A percentile compares a stretch with the other conserved stretches of the same genome.
These are phyloP conservation scores for Gyrodon lividus DNA, from an alignment of 768 basidiomycete species.

Conservation along the genomic window DNA sequence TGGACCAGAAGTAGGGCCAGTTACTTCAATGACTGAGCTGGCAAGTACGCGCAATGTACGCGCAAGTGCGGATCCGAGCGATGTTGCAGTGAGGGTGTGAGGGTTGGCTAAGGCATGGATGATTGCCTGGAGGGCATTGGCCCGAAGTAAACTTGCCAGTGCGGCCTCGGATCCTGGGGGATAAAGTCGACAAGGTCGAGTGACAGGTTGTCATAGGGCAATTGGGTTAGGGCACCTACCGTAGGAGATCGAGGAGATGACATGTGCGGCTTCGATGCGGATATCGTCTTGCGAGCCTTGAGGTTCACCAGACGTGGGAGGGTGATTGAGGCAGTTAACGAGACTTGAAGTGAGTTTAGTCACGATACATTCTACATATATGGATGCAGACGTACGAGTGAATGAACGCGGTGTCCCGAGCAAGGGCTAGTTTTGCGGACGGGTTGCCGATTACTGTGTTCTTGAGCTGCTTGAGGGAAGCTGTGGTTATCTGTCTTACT, in stretches of 20 bases:
- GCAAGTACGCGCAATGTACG: slow-evolving; percentile 63
- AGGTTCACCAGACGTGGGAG: slow-evolving; percentile 31
- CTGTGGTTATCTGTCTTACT: slow-evolving; percentile 28
- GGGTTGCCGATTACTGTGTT: slow-evolving; percentile 81
- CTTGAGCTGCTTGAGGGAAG: slow-evolving; percentile 62
- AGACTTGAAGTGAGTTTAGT: slow-evolving; percentile 42
- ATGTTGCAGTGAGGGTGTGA: slow-evolving; percentile 28
- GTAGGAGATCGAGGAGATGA: slow-evolving; percentile 71
- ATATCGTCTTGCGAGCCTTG: slow-evolving; percentile 48
- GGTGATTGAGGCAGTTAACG: slow-evolving; percentile 56
- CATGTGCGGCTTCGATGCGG: slow-evolving; percentile 71
- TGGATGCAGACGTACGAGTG: slow-evolving; percentile 41
- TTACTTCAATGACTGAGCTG: slow-evolving; percentile 59
- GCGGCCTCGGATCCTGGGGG: slow-evolving; percentile 58
- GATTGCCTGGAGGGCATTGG: slow-evolving; percentile 58
- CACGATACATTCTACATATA: neutral
- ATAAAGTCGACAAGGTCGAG: neutral
- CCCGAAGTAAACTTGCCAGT: slow-evolving; percentile 53
- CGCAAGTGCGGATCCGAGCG: slow-evolving; percentile 56
- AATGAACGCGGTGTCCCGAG: slow-evolving; percentile 56
- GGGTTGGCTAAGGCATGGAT: slow-evolving; percentile 58
- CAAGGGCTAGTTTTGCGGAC: slow-evolving; percentile 60
- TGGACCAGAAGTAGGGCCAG: slow-evolving; percentile 71
- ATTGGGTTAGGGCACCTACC: slow-evolving; percentile 36
- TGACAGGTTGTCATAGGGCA: neutral